These are phyloP conservation scores for Zopfia rhizophila DNA, from an alignment of 2,329 filamentous ascomycete species.

Conservation along the genomic window DNA sequence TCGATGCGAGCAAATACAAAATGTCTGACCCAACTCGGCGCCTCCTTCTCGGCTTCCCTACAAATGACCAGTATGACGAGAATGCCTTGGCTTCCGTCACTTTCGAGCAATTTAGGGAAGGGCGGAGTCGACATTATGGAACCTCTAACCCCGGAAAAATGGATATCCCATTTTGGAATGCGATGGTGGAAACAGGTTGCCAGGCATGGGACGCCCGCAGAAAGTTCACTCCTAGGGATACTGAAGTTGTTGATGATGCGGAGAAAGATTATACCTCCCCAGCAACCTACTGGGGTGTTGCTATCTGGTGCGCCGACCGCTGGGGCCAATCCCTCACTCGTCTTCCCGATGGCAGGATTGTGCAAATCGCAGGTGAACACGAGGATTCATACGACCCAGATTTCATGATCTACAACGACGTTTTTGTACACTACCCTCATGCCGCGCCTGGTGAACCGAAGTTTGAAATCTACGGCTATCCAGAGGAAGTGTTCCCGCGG, in stretches of 20 bases:
- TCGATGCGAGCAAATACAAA: no score
- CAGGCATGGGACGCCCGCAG: background rate
- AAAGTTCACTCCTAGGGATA: background rate
- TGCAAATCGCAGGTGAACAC: constrained; percentile 20
- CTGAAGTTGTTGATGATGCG: background rate
- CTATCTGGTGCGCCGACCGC: constrained; percentile 11
- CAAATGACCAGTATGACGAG: no score
- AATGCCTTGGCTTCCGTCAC: no score
- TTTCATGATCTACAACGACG: constrained; percentile 21
- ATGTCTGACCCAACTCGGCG: no score
- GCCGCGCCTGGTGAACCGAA: background rate
- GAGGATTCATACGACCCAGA: constrained; percentile 20
- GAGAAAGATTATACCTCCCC: background rate
- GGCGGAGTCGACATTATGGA: constrained; percentile 6
- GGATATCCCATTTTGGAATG: constrained; percentile 17
- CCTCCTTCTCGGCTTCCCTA: no score
- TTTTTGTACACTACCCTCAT: constrained; percentile 8
- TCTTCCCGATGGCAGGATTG: constrained; percentile 11
- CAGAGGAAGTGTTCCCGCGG: constrained; percentile 14
- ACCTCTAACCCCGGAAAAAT: constrained; percentile 15
- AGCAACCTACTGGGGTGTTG: background rate
- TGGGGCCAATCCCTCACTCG: constrained; percentile 9
- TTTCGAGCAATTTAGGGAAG: constrained; percentile 9
- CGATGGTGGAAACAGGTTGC: constrained; percentile 8
- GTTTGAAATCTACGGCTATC: constrained; percentile 17